A percentile compares a stretch with the other conserved stretches of the same genome.
These are phyloP conservation scores for Didymella pinodella DNA, from an alignment of 2,329 filamentous ascomycete species.

Conservation along the genomic window DNA sequence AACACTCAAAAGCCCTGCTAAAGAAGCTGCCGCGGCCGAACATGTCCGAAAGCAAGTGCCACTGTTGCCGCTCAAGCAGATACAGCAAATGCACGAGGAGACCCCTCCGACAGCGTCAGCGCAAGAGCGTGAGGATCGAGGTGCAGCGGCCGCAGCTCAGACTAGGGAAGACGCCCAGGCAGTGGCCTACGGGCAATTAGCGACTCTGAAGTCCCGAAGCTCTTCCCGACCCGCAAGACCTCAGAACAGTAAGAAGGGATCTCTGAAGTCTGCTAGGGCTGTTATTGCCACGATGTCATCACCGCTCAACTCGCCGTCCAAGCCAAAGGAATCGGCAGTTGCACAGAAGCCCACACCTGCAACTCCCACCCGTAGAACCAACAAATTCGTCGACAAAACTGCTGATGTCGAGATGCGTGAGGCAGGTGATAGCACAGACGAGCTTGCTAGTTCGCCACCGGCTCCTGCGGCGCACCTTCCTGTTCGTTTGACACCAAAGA, in stretches of 20 bases:
- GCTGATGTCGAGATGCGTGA: conserved; percentile 36
- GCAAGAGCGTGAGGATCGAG: conserved; percentile 46
- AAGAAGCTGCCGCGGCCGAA: conserved; percentile 21
- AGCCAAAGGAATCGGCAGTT: conserved; percentile 10
- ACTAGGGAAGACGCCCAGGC: conserved; percentile 29
- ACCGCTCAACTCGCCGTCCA: conserved; percentile 28
- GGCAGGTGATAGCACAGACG: conserved; percentile 25
- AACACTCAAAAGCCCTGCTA: conserved; percentile 31
- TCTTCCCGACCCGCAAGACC: conserved; percentile 27
- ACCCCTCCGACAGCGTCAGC: conserved; percentile 32
- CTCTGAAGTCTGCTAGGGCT: conserved; percentile 38
- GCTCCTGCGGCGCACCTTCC: conserved; percentile 28
- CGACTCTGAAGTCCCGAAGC: conserved; percentile 34
- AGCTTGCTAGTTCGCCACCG: conserved; percentile 32
- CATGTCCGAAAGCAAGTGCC: conserved; percentile 22
- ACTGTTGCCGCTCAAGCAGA: conserved; percentile 27
- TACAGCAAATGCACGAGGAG: conserved; percentile 31
- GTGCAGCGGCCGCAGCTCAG: conserved; percentile 42
- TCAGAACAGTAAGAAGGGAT: conserved; percentile 34
- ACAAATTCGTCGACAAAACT: not conserved
- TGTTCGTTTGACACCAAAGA: conserved; percentile 16
- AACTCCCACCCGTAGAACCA: conserved; percentile 22
- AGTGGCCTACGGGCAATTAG: conserved; percentile 27
- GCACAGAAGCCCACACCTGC: conserved; percentile 21
- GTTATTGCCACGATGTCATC: conserved; percentile 33